phyloP scores from a whole-genome alignment of 1,139 yeast genomes.

The Geotrichum bryndzae region DNA sequence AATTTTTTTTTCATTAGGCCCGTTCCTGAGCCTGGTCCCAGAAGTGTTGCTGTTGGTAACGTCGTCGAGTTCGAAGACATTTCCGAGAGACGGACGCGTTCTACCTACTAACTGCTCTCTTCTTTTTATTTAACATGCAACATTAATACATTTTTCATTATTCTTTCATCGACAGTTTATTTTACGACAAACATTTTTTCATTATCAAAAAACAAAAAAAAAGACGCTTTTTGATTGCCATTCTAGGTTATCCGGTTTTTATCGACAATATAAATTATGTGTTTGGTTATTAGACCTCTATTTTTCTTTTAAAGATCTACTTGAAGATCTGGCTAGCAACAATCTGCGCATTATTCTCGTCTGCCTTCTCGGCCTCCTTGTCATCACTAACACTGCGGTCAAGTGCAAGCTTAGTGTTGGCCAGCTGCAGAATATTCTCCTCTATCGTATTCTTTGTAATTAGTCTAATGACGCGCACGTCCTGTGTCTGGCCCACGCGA shows the following conservation, averaged over 20 bases:
- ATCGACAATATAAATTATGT: not conserved
- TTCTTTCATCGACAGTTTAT: not conserved
- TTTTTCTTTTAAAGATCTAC: not conserved
- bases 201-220: not conserved
- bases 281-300: not conserved
- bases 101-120: slow-evolving; percentile 6
- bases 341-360: slow-evolving; percentile 36
- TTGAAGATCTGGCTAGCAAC: slow-evolving; percentile 47
- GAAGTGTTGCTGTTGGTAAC: slow-evolving; percentile 26
- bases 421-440: slow-evolving; percentile 78
- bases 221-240: not conserved
- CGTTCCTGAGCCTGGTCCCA: slow-evolving; percentile 26
- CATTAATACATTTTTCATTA: not conserved
- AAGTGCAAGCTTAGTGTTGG: slow-evolving; percentile 82
- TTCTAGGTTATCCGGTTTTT: not conserved
- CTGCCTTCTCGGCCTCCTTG: slow-evolving; percentile 46
- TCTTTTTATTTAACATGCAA: not conserved
- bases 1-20: slow-evolving; percentile 19
- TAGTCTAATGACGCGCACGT: slow-evolving; percentile 73
- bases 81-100: slow-evolving; percentile 17
- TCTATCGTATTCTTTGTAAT: slow-evolving; percentile 75
- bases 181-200: not conserved
- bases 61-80: slow-evolving; percentile 23
- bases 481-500: slow-evolving; percentile 90
- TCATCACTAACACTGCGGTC: slow-evolving; percentile 63